A percentile compares a stretch with the other conserved stretches of the same genome.
These are phyloP conservation scores for Gossypium davidsonii DNA, from an alignment of 441 rosid genomes.

Conservation along the genomic window DNA sequence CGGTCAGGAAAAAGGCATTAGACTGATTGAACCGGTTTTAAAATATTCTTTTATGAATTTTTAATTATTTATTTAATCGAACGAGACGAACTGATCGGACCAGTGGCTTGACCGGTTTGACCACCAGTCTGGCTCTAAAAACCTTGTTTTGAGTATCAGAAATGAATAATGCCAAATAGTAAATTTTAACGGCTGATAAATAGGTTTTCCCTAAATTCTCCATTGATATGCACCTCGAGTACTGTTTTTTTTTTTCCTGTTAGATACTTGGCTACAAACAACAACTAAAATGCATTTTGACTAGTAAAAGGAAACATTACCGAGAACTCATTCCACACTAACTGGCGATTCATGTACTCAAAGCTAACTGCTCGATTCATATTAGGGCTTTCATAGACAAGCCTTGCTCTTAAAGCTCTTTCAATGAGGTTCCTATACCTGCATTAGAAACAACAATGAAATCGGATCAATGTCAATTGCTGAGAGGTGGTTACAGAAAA, in stretches of 20 bases:
- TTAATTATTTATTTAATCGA: too few species aligned
- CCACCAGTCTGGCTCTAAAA: too few species aligned
- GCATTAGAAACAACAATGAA: slow-evolving; percentile 23
- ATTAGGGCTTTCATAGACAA: slow-evolving; percentile 79
- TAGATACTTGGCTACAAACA: neutral
- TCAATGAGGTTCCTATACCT: slow-evolving; percentile 93
- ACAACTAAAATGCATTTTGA: neutral
- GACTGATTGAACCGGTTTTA: too few species aligned
- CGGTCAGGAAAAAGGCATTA: too few species aligned
- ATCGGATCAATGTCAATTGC: neutral
- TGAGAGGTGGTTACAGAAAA: neutral
- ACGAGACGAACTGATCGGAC: rapidly evolving
- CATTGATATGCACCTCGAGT: neutral
- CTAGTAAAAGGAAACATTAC: slow-evolving; percentile 32
- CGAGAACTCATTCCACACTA: slow-evolving; percentile 98
- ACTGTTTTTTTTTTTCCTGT: neutral
- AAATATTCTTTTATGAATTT: too few species aligned
- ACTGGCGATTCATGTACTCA: slow-evolving; percentile 97
- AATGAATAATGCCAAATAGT: neutral
- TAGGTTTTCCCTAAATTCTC: neutral
- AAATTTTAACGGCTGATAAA: neutral
- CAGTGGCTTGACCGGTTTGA: too few species aligned
- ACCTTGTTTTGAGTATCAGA: neutral
- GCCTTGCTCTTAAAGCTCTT: slow-evolving; percentile 84
- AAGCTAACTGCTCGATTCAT: slow-evolving; percentile 97